A percentile compares a stretch with the other conserved stretches of the same genome.
Evolutionary conservation across 331 rosid genomes (phyloP).

Genomic region (Quercus tomentella): DNA sequence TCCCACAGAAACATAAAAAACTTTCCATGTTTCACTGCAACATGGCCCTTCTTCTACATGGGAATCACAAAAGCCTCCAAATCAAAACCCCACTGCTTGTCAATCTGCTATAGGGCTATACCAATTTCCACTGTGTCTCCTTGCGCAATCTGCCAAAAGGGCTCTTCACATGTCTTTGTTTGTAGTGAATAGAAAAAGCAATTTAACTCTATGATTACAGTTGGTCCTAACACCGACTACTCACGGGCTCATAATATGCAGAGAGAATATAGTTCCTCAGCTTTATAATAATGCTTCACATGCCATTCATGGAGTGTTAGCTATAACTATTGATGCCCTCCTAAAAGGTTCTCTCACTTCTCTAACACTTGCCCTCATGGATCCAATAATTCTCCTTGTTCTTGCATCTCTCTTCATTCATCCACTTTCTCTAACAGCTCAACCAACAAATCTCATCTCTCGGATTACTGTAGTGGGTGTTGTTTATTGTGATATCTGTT

Average conservation of each 20-base stretch:
- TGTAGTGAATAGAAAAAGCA: constrained; percentile 45
- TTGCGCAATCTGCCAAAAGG: constrained; percentile 36
- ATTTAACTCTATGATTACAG: constrained; percentile 34
- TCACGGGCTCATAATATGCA: constrained; percentile 59
- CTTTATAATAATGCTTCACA: constrained; percentile 21
- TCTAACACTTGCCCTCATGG: constrained; percentile 38
- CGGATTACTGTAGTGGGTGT: constrained; percentile 57
- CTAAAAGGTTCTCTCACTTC: constrained; percentile 18
- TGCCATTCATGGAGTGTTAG: not conserved
- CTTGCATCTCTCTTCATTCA: constrained; percentile 21
- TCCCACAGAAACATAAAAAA: not conserved
- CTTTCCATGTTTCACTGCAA: not conserved
- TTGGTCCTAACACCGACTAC: constrained; percentile 49
- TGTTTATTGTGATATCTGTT: constrained; percentile 72
- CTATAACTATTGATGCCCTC: not conserved
- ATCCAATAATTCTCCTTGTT: constrained; percentile 30
- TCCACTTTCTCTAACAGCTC: constrained; percentile 27
- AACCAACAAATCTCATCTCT: constrained; percentile 22
- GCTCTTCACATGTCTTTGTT: constrained; percentile 73
- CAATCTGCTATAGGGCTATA: constrained; percentile 16
- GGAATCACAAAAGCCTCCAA: not conserved
- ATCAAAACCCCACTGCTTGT: constrained; percentile 5
- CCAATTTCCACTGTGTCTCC: not conserved
- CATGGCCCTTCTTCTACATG: not conserved
- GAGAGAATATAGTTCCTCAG: not conserved